Evolutionary conservation across 371 early-diverging fungal species (phyloP).

Genomic region (Blastocladiella emersonii): DNA sequence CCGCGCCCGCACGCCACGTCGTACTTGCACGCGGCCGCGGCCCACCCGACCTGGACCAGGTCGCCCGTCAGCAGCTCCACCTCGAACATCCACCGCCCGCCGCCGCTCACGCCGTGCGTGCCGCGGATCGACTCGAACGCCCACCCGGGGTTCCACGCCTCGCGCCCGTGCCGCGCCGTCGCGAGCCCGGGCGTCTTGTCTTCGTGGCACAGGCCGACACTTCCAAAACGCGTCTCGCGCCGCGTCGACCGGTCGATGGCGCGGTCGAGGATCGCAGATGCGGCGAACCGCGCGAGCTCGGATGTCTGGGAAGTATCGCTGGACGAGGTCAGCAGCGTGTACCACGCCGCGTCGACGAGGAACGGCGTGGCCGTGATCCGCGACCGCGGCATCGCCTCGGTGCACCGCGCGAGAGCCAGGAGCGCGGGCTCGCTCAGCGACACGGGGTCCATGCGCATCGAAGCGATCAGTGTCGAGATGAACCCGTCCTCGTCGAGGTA

Average conservation of each 20-base stretch:
- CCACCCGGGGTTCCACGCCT: conserved; percentile 28
- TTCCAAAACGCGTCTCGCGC: too few relatives aligned
- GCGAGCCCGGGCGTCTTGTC: too few relatives aligned
- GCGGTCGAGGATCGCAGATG: not conserved
- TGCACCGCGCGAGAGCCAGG: not conserved
- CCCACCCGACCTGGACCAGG: conserved; percentile 63
- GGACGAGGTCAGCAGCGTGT: too few relatives aligned
- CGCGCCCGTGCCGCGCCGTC: too few relatives aligned
- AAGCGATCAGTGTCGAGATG: not conserved
- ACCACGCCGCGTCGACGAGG: not conserved
- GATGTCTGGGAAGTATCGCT: not conserved
- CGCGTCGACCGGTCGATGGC: not conserved
- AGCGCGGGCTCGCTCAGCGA: not conserved
- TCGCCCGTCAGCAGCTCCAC: conserved; percentile 39
- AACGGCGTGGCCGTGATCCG: not conserved
- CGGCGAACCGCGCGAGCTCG: not conserved
- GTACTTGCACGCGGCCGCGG: conserved; percentile 25
- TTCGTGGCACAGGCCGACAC: too few relatives aligned
- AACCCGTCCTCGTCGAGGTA: not conserved
- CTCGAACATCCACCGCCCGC: conserved; percentile 42
- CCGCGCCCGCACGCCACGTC: conserved; percentile 58
- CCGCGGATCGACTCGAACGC: conserved; percentile 51
- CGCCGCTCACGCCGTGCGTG: conserved; percentile 20
- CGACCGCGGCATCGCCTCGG: too few relatives aligned
- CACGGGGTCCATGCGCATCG: too few relatives aligned